Conservation (phyloP, 257 asterid species). For the Lithospermum erythrorhizon region DNA sequence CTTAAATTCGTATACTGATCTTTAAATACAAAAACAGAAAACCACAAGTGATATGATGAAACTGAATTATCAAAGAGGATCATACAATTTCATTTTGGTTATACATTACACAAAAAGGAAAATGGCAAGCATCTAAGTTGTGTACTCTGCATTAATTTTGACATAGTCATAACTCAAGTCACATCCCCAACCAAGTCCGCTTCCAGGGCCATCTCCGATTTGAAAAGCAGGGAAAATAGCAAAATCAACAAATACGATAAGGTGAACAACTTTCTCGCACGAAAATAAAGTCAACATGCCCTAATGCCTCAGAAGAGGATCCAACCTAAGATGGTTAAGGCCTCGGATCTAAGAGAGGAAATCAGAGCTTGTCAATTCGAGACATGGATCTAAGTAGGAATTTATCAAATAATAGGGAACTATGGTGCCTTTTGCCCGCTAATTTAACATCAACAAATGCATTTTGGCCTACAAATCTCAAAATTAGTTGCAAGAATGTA, state of each 20-base stretch:
- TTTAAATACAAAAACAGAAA: too few relatives aligned
- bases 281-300: too few relatives aligned
- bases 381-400: neutral
- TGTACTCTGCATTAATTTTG: slow-evolving; percentile 84
- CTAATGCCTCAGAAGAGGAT: too few relatives aligned
- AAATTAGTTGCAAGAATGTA: neutral
- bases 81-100: neutral
- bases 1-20: too few relatives aligned
- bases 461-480: neutral
- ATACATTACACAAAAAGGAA: neutral
- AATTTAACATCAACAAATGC: too few relatives aligned
- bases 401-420: neutral
- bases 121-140: slow-evolving; percentile 26
- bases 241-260: neutral
- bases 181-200: slow-evolving; percentile 91
- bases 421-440: neutral
- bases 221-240: neutral
- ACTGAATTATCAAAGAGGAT: too few relatives aligned
- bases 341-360: neutral
- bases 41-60: too few relatives aligned
- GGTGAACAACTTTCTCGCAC: neutral
- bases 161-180: slow-evolving; percentile 91
- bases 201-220: slow-evolving; percentile 72
- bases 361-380: neutral
- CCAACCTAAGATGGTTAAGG: too few relatives aligned